These are phyloP conservation scores for Wickerhamomyces alni DNA, from an alignment of 805 yeast species.

Conservation along the genomic window DNA sequence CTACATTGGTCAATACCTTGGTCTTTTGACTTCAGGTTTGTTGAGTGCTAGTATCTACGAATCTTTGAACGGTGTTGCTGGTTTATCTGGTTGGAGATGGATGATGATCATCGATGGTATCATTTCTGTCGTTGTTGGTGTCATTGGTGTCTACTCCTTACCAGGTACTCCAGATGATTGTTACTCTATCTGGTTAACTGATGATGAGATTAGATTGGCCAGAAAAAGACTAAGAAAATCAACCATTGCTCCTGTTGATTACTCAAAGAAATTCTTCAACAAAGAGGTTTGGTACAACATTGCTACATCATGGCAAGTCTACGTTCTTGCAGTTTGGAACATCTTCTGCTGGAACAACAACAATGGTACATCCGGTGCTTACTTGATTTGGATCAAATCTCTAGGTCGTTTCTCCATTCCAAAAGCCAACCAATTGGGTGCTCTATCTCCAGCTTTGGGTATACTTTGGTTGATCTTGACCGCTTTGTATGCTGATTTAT, in stretches of 20 bases:
- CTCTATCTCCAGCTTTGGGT: constrained; percentile 33
- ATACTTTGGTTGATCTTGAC: constrained; percentile 7
- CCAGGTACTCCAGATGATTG: constrained; percentile 66
- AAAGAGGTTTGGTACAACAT: constrained; percentile 45
- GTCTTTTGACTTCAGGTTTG: constrained; percentile 52
- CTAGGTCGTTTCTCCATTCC: constrained; percentile 31
- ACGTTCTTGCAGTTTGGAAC: constrained; percentile 45
- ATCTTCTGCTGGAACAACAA: constrained; percentile 51
- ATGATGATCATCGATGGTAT: constrained; percentile 60
- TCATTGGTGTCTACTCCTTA: constrained; percentile 26
- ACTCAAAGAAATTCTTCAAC: constrained; percentile 31
- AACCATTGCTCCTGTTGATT: constrained; percentile 26
- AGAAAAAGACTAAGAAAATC: constrained; percentile 35
- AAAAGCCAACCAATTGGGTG: constrained; percentile 35
- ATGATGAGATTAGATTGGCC: constrained; percentile 51
- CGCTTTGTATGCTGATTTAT: constrained; percentile 26
- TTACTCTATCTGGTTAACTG: constrained; percentile 47
- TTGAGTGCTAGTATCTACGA: constrained; percentile 46
- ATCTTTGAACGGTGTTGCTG: constrained; percentile 36
- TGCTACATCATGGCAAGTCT: constrained; percentile 52
- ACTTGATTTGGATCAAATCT: constrained; percentile 43
- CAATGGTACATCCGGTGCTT: constrained; percentile 42
- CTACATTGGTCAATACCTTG: constrained; percentile 59
- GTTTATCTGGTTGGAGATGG: constrained; percentile 62
- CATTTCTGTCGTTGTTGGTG: constrained; percentile 31